phyloP scores from a whole-genome alignment of 257 asterid species.

The Solanum infundibuliforme region DNA sequence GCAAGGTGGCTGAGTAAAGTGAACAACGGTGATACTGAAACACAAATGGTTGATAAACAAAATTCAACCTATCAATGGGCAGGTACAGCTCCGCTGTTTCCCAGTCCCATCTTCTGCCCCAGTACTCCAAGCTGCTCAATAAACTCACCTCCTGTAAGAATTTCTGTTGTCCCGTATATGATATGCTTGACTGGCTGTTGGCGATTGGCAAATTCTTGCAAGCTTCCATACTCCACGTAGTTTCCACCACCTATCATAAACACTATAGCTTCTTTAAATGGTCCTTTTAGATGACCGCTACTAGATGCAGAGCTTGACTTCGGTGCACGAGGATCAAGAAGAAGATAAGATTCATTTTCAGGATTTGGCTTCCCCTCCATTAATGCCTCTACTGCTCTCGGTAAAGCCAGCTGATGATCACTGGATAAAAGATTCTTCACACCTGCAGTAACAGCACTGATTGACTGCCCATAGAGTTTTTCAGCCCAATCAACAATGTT shows the following conservation, averaged over 20 bases:
- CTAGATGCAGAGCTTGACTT: conserved; percentile 44
- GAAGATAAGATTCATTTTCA: conserved; percentile 67
- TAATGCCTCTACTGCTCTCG: conserved; percentile 82
- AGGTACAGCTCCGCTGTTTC: conserved; percentile 16
- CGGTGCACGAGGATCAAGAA: conserved; percentile 84
- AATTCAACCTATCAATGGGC: conserved; percentile 2
- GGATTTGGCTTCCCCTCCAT: conserved; percentile 95
- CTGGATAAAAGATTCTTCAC: conserved; percentile 72
- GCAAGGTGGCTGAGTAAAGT: background rate
- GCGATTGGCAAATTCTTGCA: conserved; percentile 51
- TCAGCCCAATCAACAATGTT: conserved; percentile 96
- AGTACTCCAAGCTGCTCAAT: conserved; percentile 70
- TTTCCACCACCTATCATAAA: conserved; percentile 98
- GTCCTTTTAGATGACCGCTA: conserved; percentile 70
- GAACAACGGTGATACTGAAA: background rate
- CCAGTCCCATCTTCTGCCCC: conserved; percentile 81
- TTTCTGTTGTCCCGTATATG: conserved; percentile 80
- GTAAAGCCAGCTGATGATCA: conserved; percentile 77
- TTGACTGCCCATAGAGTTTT: conserved; percentile 79
- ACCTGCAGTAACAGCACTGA: conserved; percentile 93
- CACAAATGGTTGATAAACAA: background rate
- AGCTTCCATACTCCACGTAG: conserved; percentile 82
- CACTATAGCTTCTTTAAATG: conserved; percentile 85
- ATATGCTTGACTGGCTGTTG: conserved; percentile 76
- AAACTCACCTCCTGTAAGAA: conserved; percentile 82